Base-by-base conservation (phyloP, 495 filamentous ascomycete species). In the Hypoxylon rickii region DNA sequence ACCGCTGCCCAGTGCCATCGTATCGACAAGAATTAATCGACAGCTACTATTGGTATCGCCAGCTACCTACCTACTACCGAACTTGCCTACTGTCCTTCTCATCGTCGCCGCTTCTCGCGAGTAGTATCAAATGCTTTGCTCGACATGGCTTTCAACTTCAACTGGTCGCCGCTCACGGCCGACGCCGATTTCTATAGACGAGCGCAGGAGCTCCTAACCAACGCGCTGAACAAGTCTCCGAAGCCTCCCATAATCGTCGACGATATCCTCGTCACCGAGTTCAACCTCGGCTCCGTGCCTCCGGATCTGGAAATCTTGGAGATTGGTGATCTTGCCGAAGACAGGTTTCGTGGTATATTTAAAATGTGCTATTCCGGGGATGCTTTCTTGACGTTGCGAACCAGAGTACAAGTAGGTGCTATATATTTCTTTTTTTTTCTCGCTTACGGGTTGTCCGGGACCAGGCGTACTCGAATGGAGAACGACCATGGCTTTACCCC, bases 71-170 rank as follows among this genome's bases (percentile, higher is more conserved):
- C n/a, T n/a, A n/a, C n/a, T n/a, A n/a, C n/a, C n/a, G n/a, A n/a
- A n/a, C n/a, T n/a, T n/a, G n/a, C n/a, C n/a, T n/a, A n/a, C n/a
- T n/a, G n/a, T n/a, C n/a, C n/a, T n/a, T n/a, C n/a, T n/a, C n/a
- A n/a, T n/a, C n/a, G n/a, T n/a, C n/a, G n/a, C n/a, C n/a, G n/a
- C n/a, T n/a, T n/a, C n/a, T n/a, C n/a, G n/a, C 24, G 10, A 29
- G 10, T 29, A 4, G 10, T 29, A 29, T 29, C 24, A 29, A 61
- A 62, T 62, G 58, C 58, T 57, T 56, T 38, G 56, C 69, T 73
- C 73, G 73, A 72, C 76, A 98, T 98, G 94, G 93, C 94, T 58
- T 98, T 98, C 86, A 97, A 96, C 80, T 97, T 98, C 89, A 98
- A 97, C 91, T 98, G 94, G 94, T 96, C 92, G 82, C 94, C 94